Percentiles rank a stretch among this genome's conserved stretches.
Conservation (phyloP, 805 yeast genomes). For the Cyberlindnera mississippiensis region DNA sequence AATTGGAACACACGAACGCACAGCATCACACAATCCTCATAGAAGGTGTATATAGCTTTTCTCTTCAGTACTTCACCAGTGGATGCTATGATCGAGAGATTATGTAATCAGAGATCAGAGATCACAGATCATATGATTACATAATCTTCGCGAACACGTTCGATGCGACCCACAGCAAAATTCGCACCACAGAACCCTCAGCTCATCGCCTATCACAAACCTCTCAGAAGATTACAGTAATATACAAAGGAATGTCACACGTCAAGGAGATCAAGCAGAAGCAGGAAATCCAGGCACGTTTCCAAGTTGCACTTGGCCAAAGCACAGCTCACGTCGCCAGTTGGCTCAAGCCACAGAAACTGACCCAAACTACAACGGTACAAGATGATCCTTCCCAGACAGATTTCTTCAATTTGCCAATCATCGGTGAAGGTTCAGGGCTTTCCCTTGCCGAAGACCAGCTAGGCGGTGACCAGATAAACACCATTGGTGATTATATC, state of each 20-base stretch:
- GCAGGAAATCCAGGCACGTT: constrained; percentile 23
- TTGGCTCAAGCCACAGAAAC: constrained; percentile 23
- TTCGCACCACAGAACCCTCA: not conserved
- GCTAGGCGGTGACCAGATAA: constrained; percentile 8
- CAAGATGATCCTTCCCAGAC: constrained; percentile 16
- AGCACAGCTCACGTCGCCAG: constrained; percentile 18
- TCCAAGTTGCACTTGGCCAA: constrained; percentile 21
- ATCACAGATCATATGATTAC: too few species aligned
- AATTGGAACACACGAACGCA: too few species aligned
- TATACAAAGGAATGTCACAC: constrained; percentile 19
- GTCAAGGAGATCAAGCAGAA: constrained; percentile 26
- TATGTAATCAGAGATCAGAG: too few species aligned
- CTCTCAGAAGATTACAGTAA: not conserved
- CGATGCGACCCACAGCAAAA: not conserved
- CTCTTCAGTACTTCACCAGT: too few species aligned
- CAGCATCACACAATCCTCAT: too few species aligned
- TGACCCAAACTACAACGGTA: not conserved
- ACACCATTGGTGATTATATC: constrained; percentile 27
- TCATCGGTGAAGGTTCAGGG: constrained; percentile 22
- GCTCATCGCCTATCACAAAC: not conserved
- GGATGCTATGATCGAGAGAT: too few species aligned
- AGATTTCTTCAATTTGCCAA: constrained; percentile 25
- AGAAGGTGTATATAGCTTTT: too few species aligned
- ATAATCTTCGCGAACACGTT: too few species aligned
- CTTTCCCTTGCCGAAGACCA: constrained; percentile 11